Evolutionary conservation across 495 filamentous ascomycete genomes (phyloP).

Genomic region (Ascodesmis nigricans): DNA sequence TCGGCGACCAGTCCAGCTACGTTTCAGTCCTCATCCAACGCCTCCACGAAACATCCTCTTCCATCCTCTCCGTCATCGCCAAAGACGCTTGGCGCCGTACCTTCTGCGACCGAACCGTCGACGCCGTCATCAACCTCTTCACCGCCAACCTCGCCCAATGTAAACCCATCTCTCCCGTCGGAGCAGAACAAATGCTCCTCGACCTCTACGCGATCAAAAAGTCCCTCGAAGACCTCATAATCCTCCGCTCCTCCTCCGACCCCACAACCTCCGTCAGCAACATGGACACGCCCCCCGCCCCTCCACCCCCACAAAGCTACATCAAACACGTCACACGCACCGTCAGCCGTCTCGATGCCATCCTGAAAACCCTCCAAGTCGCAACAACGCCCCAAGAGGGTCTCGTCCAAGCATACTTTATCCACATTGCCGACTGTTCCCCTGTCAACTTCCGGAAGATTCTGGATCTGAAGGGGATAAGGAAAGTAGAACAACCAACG

Average conservation of each 20-base stretch:
- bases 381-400: constrained; percentile 76
- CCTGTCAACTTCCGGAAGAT: constrained; percentile 93
- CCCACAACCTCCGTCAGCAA: constrained; percentile 15
- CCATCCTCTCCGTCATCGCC: constrained; percentile 51
- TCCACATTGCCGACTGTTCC: constrained; percentile 74
- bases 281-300: constrained; percentile 25
- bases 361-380: constrained; percentile 93
- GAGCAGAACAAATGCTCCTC: constrained; percentile 96
- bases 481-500: constrained; percentile 56
- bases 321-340: constrained; percentile 68
- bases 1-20: constrained; percentile 89
- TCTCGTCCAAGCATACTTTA: constrained; percentile 87
- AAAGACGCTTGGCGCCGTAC: constrained; percentile 88
- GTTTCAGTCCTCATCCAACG: constrained; percentile 47
- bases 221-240: constrained; percentile 45
- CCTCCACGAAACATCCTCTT: constrained; percentile 18
- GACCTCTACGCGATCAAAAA: constrained; percentile 85
- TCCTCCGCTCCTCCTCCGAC: constrained; percentile 27
- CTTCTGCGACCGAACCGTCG: constrained; percentile 85
- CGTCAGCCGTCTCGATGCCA: constrained; percentile 69
- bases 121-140: constrained; percentile 57
- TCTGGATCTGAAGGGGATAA: constrained; percentile 76
- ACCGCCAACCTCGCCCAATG: constrained; percentile 69
- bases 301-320: constrained; percentile 38
- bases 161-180: constrained; percentile 72